A percentile compares a stretch with the other conserved stretches of the same genome.
Conservation (phyloP, 2,329 filamentous ascomycete genomes). For the Hypoxylon sp. region DNA sequence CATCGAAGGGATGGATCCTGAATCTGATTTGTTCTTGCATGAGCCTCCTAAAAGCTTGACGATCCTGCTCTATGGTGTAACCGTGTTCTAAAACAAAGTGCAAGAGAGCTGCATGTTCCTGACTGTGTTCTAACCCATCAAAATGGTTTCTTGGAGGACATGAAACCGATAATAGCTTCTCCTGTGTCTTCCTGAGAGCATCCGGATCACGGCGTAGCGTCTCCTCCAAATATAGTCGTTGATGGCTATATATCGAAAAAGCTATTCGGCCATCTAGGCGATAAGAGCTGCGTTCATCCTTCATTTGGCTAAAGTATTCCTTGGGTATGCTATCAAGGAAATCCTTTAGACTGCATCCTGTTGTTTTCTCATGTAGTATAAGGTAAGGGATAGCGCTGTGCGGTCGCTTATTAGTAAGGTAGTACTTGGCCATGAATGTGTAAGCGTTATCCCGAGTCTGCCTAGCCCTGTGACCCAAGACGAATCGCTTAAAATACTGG, state of each 20-base stretch:
- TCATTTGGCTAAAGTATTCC: neutral
- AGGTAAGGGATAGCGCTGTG: neutral
- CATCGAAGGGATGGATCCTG: too few species aligned
- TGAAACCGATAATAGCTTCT: conserved; percentile 14
- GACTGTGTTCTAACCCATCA: neutral
- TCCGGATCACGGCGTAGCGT: conserved; percentile 16
- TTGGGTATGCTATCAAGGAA: conserved; percentile 35
- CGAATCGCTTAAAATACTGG: conserved; percentile 22
- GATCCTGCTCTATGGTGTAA: conserved; percentile 11
- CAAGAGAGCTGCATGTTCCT: neutral
- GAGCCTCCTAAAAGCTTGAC: neutral
- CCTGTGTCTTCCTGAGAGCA: conserved; percentile 19
- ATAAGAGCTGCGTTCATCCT: neutral
- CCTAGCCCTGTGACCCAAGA: conserved; percentile 17
- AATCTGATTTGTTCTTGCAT: neutral
- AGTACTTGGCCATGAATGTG: conserved; percentile 32
- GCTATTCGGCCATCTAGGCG: neutral
- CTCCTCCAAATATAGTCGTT: conserved; percentile 25
- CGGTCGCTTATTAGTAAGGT: neutral
- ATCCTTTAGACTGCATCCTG: conserved; percentile 20
- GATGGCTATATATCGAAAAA: neutral
- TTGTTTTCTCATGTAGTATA: conserved; percentile 14
- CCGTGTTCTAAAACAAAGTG: conserved; percentile 23
- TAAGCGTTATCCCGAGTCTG: conserved; percentile 23
- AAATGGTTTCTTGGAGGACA: neutral